Evolutionary conservation across 495 filamentous ascomycete genomes (phyloP).

Genomic region (Durotheca rogersii): DNA sequence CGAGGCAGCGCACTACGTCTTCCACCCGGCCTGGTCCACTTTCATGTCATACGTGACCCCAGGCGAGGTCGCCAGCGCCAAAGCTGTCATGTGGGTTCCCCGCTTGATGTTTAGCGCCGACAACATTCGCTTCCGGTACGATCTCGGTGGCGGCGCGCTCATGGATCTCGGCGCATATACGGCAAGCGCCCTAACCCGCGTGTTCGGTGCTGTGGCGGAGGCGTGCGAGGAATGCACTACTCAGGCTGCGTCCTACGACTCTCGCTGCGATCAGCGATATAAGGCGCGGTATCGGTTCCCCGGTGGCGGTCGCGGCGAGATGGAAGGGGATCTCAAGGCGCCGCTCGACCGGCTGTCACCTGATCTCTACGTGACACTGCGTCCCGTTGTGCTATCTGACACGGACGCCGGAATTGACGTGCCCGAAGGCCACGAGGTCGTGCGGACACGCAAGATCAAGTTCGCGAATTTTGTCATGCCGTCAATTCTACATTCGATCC

Average conservation of each 20-base stretch:
- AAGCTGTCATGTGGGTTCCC: conserved; percentile 34
- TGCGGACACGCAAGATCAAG: conserved; percentile 44
- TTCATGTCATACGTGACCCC: conserved; percentile 49
- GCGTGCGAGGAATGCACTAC: conserved; percentile 40
- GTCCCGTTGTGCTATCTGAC: conserved; percentile 29
- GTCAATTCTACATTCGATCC: conserved; percentile 52
- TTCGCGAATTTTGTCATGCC: conserved; percentile 45
- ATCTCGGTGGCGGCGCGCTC: conserved; percentile 56
- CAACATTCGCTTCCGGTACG: conserved; percentile 59
- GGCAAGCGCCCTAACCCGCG: conserved; percentile 42
- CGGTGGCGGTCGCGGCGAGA: conserved; percentile 43
- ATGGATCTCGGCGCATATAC: conserved; percentile 61
- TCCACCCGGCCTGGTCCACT: conserved; percentile 55
- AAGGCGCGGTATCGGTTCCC: conserved; percentile 46
- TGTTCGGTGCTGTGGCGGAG: conserved; percentile 41
- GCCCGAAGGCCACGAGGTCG: conserved; percentile 38
- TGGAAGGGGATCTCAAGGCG: conserved; percentile 40
- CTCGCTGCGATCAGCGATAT: conserved; percentile 44
- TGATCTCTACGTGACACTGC: conserved; percentile 44
- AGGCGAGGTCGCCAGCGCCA: conserved; percentile 40
- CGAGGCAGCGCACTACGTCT: conserved; percentile 60
- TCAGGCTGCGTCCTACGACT: conserved; percentile 33
- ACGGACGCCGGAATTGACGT: conserved; percentile 38
- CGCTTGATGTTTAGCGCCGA: conserved; percentile 35
- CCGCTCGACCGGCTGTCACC: conserved; percentile 31